phyloP scores from a whole-genome alignment of 2,329 filamentous ascomycete species.

The Elsinoe australis region DNA sequence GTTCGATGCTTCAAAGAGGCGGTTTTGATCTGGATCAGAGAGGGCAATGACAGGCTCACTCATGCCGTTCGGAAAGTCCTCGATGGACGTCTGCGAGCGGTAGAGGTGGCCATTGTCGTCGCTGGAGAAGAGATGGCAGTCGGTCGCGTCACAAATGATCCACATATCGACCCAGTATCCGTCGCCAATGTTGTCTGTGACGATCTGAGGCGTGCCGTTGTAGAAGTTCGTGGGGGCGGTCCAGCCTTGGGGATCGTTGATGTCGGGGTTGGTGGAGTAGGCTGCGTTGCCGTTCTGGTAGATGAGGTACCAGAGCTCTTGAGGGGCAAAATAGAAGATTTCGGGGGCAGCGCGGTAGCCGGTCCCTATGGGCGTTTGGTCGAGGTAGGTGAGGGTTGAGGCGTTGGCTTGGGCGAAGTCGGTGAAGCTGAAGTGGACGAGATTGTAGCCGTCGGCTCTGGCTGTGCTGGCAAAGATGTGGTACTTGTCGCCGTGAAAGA shows the following conservation, averaged over 20 bases:
- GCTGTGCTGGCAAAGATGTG: conserved; percentile 38
- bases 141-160: conserved; percentile 34
- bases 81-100: conserved; percentile 32
- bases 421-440: conserved; percentile 38
- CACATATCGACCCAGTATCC: conserved; percentile 41
- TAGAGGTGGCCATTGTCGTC: conserved; percentile 39
- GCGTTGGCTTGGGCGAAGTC: conserved; percentile 29
- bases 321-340: conserved; percentile 38
- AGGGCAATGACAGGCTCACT: conserved; percentile 33
- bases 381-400: conserved; percentile 35
- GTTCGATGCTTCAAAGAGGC: conserved; percentile 35
- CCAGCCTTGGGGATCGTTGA: conserved; percentile 36
- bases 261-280: conserved; percentile 37
- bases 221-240: conserved; percentile 34
- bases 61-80: conserved; percentile 33
- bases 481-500: conserved; percentile 35
- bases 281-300: conserved; percentile 39
- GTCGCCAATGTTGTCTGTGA: conserved; percentile 29
- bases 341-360: conserved; percentile 38
- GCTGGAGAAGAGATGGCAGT: conserved; percentile 37
- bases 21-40: conserved; percentile 24
- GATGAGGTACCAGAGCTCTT: conserved; percentile 38
- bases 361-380: conserved; percentile 32
- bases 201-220: conserved; percentile 28
- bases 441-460: conserved; percentile 32